Conservation (phyloP, 257 asterid species). For the Galeopsis tetrahit region DNA sequence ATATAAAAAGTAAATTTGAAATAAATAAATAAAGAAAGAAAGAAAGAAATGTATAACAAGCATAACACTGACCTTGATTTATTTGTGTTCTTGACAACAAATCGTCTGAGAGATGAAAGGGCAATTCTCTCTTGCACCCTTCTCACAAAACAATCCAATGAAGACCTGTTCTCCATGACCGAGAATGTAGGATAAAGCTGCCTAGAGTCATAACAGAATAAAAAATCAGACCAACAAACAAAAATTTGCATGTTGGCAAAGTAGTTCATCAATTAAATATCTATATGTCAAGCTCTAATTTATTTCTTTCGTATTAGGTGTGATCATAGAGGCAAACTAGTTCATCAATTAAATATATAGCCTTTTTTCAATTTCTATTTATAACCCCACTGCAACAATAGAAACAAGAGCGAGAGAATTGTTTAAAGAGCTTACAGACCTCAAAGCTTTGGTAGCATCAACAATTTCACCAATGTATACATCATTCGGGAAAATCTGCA, state of each 20-base stretch:
- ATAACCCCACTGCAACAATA: constrained; percentile 16
- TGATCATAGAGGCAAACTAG: constrained; percentile 25
- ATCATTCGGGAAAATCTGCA: constrained; percentile 89
- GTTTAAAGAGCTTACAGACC: constrained; percentile 48
- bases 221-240: constrained; percentile 18
- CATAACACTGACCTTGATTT: constrained; percentile 65
- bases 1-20: neutral
- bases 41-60: constrained; percentile 8
- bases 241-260: neutral
- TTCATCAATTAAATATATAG: constrained; percentile 12
- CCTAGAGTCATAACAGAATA: constrained; percentile 46
- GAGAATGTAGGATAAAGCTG: constrained; percentile 47
- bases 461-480: constrained; percentile 68
- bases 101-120: constrained; percentile 67
- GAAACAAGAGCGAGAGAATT: constrained; percentile 26
- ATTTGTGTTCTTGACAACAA: constrained; percentile 63
- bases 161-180: constrained; percentile 49
- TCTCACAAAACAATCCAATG: constrained; percentile 80
- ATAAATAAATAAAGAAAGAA: too few relatives aligned
- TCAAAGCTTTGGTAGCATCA: constrained; percentile 65
- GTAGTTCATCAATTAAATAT: neutral
- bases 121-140: constrained; percentile 79
- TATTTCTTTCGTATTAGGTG: neutral
- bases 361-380: constrained; percentile 14
- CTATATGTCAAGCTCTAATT: constrained; percentile 2